Conservation (phyloP, 2,329 filamentous ascomycete genomes). For the Fusarium nisikadoi region DNA sequence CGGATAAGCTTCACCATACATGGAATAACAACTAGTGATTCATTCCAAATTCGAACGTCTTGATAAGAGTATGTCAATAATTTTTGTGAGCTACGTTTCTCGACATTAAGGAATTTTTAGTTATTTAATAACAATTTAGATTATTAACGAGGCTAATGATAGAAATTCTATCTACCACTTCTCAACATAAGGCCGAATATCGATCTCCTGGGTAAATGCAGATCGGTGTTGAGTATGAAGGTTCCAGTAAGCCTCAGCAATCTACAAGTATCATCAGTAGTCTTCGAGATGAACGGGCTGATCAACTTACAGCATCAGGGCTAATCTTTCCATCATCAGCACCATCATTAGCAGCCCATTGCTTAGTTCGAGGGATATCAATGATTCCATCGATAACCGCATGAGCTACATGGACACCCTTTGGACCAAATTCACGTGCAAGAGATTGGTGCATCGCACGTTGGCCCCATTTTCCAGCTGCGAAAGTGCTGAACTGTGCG, state of each 20-base stretch:
- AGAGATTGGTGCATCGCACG: constrained; percentile 79
- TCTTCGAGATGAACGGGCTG: fast-evolving
- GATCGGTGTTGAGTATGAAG: constrained; percentile 83
- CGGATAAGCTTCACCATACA: no score
- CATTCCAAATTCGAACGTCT: no score
- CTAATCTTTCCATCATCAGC: constrained; percentile 72
- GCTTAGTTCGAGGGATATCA: constrained; percentile 78
- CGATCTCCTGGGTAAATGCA: constrained; percentile 84
- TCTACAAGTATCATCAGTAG: constrained; percentile 58
- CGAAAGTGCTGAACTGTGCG: constrained; percentile 76
- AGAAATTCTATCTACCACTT: constrained; percentile 73
- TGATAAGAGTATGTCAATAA: neutral
- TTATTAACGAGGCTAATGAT: no score
- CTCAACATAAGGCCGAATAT: constrained; percentile 82
- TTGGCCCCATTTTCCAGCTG: constrained; percentile 82
- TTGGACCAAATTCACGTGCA: constrained; percentile 84
- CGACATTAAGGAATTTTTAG: fast-evolving
- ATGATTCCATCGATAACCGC: constrained; percentile 87
- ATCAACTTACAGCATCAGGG: constrained; percentile 73
- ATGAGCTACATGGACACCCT: constrained; percentile 86
- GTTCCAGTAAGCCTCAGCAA: constrained; percentile 88
- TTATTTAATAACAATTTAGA: neutral
- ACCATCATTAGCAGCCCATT: constrained; percentile 56
- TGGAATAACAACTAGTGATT: no score
- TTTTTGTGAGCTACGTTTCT: neutral